These are phyloP conservation scores for Yarrowia porcina DNA, from an alignment of 805 yeast species.

Conservation along the genomic window DNA sequence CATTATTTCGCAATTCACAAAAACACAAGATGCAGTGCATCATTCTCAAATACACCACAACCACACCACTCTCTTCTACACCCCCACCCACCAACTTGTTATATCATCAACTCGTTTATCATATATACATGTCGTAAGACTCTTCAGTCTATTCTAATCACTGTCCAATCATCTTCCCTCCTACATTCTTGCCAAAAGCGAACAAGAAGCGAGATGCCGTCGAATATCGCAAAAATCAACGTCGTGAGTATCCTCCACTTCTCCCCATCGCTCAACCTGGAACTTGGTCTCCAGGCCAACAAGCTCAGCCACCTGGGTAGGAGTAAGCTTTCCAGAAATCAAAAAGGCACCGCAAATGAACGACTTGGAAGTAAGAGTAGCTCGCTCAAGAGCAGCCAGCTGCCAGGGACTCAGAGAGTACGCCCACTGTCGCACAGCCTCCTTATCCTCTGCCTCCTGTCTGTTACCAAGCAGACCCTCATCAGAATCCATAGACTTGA, in stretches of 20 bases:
- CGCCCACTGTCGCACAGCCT: conserved; percentile 64
- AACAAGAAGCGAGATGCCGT: conserved; percentile 52
- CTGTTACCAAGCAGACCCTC: conserved; percentile 74
- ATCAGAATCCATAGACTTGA: conserved; percentile 75
- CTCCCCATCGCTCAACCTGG: conserved; percentile 95
- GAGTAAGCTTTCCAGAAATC: conserved; percentile 44
- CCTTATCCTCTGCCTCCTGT: conserved; percentile 59
- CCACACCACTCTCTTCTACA: too few relatives aligned
- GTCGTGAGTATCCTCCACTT: conserved; percentile 97
- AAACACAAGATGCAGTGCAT: too few relatives aligned
- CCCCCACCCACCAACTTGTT: too few relatives aligned
- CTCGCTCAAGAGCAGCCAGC: conserved; percentile 82
- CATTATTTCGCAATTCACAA: too few relatives aligned
- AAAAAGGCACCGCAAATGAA: conserved; percentile 76
- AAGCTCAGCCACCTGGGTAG: conserved; percentile 71
- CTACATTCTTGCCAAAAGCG: neutral
- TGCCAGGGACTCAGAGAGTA: conserved; percentile 65
- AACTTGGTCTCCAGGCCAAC: conserved; percentile 77
- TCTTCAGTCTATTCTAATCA: too few relatives aligned
- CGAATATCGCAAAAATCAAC: conserved; percentile 90
- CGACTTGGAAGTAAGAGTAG: conserved; percentile 82
- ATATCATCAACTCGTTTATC: neutral
- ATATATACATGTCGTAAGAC: neutral
- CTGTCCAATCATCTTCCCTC: neutral
- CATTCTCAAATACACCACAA: too few relatives aligned